A percentile compares a stretch with the other conserved stretches of the same genome.
phyloP scores from a whole-genome alignment of 352 stramenopile genomes.

The Phytopythium aichiense region DNA sequence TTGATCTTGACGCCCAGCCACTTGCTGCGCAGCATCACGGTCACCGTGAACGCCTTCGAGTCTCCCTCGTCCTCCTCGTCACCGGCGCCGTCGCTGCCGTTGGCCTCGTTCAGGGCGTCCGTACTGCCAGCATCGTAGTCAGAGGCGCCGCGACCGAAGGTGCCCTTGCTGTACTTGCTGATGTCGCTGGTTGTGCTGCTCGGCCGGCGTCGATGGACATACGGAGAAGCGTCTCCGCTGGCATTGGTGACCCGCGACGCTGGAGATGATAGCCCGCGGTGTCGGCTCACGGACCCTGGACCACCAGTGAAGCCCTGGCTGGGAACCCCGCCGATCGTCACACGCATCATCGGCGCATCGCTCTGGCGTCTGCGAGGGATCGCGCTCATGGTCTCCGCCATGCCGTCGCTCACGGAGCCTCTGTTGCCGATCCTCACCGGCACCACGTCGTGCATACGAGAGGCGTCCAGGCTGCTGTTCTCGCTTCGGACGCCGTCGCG shows the following conservation, averaged over 20 bases:
- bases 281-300: background rate
- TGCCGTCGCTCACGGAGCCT: constrained; percentile 1
- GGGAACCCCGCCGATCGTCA: background rate
- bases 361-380: constrained; percentile 4
- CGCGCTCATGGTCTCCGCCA: constrained; percentile 3
- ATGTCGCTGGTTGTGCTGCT: constrained; percentile 1
- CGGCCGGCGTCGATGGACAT: background rate
- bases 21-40: constrained; percentile 56
- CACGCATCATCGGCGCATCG: background rate
- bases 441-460: background rate
- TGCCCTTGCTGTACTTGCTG: constrained; percentile 2
- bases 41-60: constrained; percentile 9
- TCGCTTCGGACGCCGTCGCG: constrained; percentile 18
- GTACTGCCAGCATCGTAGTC: background rate
- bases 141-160: background rate
- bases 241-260: background rate
- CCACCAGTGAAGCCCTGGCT: background rate
- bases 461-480: constrained; percentile 17
- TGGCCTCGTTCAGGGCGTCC: background rate
- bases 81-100: background rate
- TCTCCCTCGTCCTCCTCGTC: constrained; percentile 1
- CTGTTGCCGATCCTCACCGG: background rate
- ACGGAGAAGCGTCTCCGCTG: background rate
- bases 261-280: constrained; percentile 1
- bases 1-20: constrained; percentile 80